Evolutionary conservation across 2,329 filamentous ascomycete genomes (phyloP).

Genomic region (Phyllosticta citrichinensis): DNA sequence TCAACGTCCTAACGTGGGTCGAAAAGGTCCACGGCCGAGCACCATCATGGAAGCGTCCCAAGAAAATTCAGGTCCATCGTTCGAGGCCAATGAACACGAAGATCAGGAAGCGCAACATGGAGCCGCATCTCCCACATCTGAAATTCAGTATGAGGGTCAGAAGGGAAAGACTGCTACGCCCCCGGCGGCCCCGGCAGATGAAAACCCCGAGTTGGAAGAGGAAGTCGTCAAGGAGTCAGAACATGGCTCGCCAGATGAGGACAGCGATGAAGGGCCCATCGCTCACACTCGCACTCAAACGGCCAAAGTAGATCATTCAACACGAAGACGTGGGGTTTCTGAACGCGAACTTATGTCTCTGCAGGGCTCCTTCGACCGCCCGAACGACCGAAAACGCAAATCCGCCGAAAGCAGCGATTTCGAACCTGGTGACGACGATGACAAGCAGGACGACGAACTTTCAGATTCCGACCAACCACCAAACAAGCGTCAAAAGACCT

Average conservation of each 20-base stretch:
- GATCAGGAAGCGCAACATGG: not conserved
- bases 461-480: constrained; percentile 42
- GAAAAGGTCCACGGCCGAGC: constrained; percentile 40
- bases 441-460: constrained; percentile 42
- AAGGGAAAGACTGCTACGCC: not conserved
- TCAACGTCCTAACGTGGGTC: constrained; percentile 19
- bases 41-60: constrained; percentile 45
- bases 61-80: constrained; percentile 29
- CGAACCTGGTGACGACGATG: constrained; percentile 48
- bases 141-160: constrained; percentile 5
- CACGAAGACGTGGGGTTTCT: not conserved
- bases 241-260: constrained; percentile 26
- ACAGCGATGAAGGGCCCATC: constrained; percentile 48
- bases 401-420: constrained; percentile 49
- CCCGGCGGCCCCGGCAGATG: not conserved
- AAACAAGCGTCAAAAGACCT: constrained; percentile 27
- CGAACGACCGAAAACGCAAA: constrained; percentile 24
- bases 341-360: not conserved
- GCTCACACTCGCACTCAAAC: constrained; percentile 33
- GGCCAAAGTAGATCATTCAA: constrained; percentile 12
- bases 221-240: constrained; percentile 34
- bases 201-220: constrained; percentile 14
- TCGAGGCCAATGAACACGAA: constrained; percentile 20
- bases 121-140: constrained; percentile 1
- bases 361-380: not conserved